Evolutionary conservation across 768 basidiomycete genomes (phyloP).

Genomic region (Tricholoma flavovirens): DNA sequence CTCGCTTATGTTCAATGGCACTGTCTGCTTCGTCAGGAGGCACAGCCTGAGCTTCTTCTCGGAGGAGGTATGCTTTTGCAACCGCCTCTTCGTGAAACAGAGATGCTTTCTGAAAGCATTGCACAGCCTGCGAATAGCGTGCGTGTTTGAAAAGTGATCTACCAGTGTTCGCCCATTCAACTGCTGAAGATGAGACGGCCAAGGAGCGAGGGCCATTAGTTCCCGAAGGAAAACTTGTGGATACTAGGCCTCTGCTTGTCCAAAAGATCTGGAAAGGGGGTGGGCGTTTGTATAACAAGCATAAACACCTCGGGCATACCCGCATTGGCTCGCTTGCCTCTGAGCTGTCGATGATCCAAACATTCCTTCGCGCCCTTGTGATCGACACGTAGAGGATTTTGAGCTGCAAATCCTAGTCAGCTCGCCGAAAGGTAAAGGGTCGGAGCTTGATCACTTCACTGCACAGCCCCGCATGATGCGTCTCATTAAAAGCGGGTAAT

Average conservation of each 20-base stretch:
- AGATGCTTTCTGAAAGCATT: constrained; percentile 46
- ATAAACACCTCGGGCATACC: constrained; percentile 27
- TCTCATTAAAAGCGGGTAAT: constrained; percentile 44
- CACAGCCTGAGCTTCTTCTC: constrained; percentile 41
- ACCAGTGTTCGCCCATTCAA: constrained; percentile 32
- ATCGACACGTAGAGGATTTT: constrained; percentile 68
- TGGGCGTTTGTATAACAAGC: neutral
- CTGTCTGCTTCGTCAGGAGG: constrained; percentile 10
- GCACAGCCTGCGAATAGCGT: constrained; percentile 47
- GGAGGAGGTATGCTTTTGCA: constrained; percentile 48
- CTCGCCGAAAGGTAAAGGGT: neutral
- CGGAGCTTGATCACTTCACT: constrained; percentile 34
- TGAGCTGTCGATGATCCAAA: constrained; percentile 67
- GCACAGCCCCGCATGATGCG: constrained; percentile 51
- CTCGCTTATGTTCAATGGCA: constrained; percentile 17
- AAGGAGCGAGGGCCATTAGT: constrained; percentile 43
- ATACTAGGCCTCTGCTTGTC: constrained; percentile 39
- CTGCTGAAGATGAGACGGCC: constrained; percentile 44
- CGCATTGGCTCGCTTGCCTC: constrained; percentile 50
- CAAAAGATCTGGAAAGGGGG: constrained; percentile 41
- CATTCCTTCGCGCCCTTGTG: constrained; percentile 59
- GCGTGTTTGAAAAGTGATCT: constrained; percentile 32
- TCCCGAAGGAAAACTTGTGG: constrained; percentile 37
- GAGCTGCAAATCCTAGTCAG: constrained; percentile 31
- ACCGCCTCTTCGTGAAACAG: constrained; percentile 36